phyloP scores from a whole-genome alignment of 116 monocot species.

The Posidonia oceanica region DNA sequence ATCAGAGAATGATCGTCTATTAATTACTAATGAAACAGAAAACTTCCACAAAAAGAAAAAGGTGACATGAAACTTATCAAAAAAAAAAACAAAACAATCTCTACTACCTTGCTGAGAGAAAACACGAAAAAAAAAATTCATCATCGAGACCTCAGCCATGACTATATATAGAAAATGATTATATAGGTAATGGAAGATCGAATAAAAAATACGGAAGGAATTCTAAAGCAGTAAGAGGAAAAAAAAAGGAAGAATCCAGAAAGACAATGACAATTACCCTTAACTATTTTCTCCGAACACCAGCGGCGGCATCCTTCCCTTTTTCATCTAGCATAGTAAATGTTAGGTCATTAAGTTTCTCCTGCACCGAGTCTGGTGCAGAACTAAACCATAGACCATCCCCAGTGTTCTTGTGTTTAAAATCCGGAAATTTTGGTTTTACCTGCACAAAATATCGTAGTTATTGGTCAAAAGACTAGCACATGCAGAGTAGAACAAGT shows the following conservation, averaged over 20 bases:
- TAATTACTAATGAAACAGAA: not conserved
- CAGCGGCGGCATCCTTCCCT: not conserved
- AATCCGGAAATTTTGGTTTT: slow-evolving; percentile 60
- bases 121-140: too few species aligned
- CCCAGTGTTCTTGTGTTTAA: slow-evolving; percentile 35
- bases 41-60: too few species aligned
- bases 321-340: slow-evolving; percentile 11
- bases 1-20: not conserved
- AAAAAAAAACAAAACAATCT: not conserved
- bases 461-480: not conserved
- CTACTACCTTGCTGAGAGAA: too few species aligned
- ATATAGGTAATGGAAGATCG: too few species aligned
- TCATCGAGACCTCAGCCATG: too few species aligned
- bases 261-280: not conserved
- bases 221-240: not conserved
- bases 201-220: not conserved
- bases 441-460: slow-evolving; percentile 23
- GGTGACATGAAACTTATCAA: too few species aligned
- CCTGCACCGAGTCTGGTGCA: slow-evolving; percentile 37
- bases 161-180: too few species aligned
- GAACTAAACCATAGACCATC: slow-evolving; percentile 50
- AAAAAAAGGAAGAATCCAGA: not conserved
- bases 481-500: not conserved
- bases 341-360: slow-evolving; percentile 33
- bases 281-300: not conserved